These are phyloP conservation scores for Stagonosporopsis tanaceti DNA, from an alignment of 2,329 filamentous ascomycete species.

Conservation along the genomic window DNA sequence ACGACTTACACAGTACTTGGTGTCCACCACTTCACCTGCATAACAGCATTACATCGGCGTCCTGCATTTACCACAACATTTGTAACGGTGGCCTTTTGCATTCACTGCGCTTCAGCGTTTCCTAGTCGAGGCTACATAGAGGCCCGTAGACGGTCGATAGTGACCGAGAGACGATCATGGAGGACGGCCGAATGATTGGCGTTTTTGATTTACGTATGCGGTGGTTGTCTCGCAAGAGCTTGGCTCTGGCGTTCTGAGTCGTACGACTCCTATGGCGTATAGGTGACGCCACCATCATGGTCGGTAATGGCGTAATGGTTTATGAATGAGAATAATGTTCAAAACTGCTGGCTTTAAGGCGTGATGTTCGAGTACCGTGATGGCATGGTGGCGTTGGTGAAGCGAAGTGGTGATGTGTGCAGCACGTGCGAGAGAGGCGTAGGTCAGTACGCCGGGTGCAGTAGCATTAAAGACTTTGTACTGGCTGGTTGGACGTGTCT, in stretches of 20 bases:
- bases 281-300: constrained; percentile 21
- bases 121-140: constrained; percentile 28
- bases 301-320: constrained; percentile 20
- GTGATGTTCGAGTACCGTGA: constrained; percentile 23
- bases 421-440: not conserved
- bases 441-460: not conserved
- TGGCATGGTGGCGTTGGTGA: constrained; percentile 23
- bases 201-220: constrained; percentile 13
- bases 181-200: constrained; percentile 16
- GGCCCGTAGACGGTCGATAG: constrained; percentile 14
- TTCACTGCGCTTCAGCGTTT: constrained; percentile 43
- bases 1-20: constrained; percentile 22
- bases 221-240: constrained; percentile 2
- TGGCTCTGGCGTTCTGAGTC: constrained; percentile 19
- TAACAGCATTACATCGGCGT: constrained; percentile 46
- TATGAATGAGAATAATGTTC: constrained; percentile 14
- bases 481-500: too few relatives aligned
- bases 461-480: not conserved
- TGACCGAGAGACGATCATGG: constrained; percentile 8
- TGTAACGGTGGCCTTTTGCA: constrained; percentile 24
- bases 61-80: constrained; percentile 24
- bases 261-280: constrained; percentile 28
- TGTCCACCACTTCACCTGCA: constrained; percentile 33
- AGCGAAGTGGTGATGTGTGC: too few relatives aligned
- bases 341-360: not conserved